These are phyloP conservation scores for Sugiyamaella xylanicola DNA, from an alignment of 1,139 yeast species.

Conservation along the genomic window DNA sequence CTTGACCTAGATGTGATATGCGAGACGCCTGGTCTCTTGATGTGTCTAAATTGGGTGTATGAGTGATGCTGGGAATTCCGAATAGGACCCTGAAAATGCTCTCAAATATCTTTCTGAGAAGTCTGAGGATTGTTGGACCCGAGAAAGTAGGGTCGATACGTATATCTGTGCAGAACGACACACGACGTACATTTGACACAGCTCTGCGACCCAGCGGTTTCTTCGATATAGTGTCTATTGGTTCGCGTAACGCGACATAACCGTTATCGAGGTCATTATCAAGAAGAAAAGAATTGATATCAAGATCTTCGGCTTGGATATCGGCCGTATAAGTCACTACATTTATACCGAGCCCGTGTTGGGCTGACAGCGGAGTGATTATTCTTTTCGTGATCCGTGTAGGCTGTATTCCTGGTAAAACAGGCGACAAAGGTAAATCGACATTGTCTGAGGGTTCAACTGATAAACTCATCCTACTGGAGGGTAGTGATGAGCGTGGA, in stretches of 20 bases:
- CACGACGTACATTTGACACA: background rate
- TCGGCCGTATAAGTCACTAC: slow-evolving; percentile 6
- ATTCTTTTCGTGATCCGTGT: background rate
- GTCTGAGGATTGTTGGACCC: slow-evolving; percentile 8
- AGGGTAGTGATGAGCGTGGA: too few species aligned
- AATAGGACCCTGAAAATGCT: slow-evolving; percentile 2
- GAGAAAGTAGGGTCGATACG: slow-evolving; percentile 16
- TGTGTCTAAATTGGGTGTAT: background rate
- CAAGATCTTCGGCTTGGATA: background rate
- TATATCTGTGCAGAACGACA: background rate
- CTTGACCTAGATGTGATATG: background rate
- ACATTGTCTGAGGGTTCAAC: too few species aligned
- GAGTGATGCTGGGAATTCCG: background rate
- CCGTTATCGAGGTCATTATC: slow-evolving; percentile 2
- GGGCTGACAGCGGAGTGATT: background rate
- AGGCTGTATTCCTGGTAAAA: background rate
- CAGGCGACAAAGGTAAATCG: background rate
- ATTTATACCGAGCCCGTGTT: slow-evolving; percentile 15
- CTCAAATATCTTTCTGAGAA: slow-evolving; percentile 3
- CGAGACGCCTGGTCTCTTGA: background rate
- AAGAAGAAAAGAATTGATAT: background rate
- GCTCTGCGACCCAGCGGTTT: background rate
- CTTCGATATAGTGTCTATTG: background rate
- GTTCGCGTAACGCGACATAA: background rate
- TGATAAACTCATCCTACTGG: too few species aligned